These are phyloP conservation scores for Fragosphaeria purpurea DNA, from an alignment of 2,329 filamentous ascomycete genomes.

Conservation along the genomic window DNA sequence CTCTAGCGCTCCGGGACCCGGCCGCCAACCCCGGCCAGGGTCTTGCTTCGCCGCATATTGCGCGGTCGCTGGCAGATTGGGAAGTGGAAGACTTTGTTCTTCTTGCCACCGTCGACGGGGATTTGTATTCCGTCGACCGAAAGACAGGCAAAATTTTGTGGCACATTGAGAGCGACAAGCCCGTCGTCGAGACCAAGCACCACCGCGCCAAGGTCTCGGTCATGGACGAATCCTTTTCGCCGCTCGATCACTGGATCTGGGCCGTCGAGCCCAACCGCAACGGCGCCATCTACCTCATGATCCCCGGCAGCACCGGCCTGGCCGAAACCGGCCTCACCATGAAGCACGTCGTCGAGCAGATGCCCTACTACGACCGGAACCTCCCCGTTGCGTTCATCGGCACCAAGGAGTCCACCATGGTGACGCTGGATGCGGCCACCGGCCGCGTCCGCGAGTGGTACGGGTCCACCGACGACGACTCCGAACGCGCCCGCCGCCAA, in stretches of 20 bases:
- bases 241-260: conserved; percentile 84
- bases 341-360: conserved; percentile 78
- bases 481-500: conserved; percentile 48
- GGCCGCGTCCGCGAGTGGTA: conserved; percentile 78
- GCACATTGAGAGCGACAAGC: conserved; percentile 73
- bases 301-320: conserved; percentile 53
- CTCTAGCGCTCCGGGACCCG: conserved; percentile 57
- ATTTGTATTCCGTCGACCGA: conserved; percentile 82
- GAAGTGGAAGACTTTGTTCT: conserved; percentile 99
- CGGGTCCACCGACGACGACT: conserved; percentile 50
- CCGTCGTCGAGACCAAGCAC: conserved; percentile 86
- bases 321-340: conserved; percentile 62
- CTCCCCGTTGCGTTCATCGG: conserved; percentile 81
- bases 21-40: conserved; percentile 44
- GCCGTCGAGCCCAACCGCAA: conserved; percentile 87
- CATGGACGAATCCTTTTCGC: conserved; percentile 46
- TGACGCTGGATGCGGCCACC: conserved; percentile 79
- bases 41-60: conserved; percentile 74
- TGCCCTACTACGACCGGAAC: conserved; percentile 62
- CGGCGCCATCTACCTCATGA: conserved; percentile 79
- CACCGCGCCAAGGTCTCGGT: conserved; percentile 59
- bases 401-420: conserved; percentile 80
- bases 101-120: conserved; percentile 98
- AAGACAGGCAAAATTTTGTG: conserved; percentile 76
- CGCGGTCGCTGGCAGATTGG: conserved; percentile 98